Evolutionary conservation across 371 early-diverging fungal species (phyloP), one percentile per base, ranked within the genome.

Genomic region (Catenaria anguillulae): DNA sequence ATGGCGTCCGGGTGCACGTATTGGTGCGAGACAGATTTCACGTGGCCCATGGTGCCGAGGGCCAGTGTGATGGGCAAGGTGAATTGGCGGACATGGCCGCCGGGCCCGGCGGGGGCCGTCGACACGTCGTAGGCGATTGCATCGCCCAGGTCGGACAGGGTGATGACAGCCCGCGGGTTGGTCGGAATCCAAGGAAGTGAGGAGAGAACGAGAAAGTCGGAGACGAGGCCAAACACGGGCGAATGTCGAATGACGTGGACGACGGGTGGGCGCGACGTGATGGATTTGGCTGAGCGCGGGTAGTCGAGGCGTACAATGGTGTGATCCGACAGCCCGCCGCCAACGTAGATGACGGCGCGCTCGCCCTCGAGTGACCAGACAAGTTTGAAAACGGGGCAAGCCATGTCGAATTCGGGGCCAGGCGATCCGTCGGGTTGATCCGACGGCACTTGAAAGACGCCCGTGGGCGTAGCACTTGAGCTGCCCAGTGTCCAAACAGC

Each of bases 331-430:
- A 50, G 29, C 29, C 52, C 52, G 52, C 52, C 52, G 17, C 13
- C 52, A 17, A 50, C 52, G 33, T 29, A 26, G 29, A 50, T 26
- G 15, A 23, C 23, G 4, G 52, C 29, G 31, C 52, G 52, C 2
- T 50, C 52, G 52, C 12, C 23, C 52, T 50, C 52, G 52, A 50
- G 52, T 6, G 29, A 8, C 52, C 52, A 50, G 6, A 29, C 12
- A 15, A 50, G 26, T 23, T 50, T 50, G 52, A 50, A 50, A 13
- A 50, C 52, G 52, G 52, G n/a, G 46, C n/a, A n/a, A n/a, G n/a
- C n/a, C n/a, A n/a, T n/a, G n/a, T n/a, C n/a, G n/a, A n/a, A n/a
- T n/a, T n/a, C n/a, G n/a, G n/a, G n/a, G n/a, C n/a, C n/a, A n/a
- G n/a, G n/a, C n/a, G n/a, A n/a, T n/a, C n/a, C n/a, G n/a, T n/a